Evolutionary conservation across 2,329 filamentous ascomycete species (phyloP), one percentile per base, ranked within the genome.

Genomic region (Pyricularia sp.): DNA sequence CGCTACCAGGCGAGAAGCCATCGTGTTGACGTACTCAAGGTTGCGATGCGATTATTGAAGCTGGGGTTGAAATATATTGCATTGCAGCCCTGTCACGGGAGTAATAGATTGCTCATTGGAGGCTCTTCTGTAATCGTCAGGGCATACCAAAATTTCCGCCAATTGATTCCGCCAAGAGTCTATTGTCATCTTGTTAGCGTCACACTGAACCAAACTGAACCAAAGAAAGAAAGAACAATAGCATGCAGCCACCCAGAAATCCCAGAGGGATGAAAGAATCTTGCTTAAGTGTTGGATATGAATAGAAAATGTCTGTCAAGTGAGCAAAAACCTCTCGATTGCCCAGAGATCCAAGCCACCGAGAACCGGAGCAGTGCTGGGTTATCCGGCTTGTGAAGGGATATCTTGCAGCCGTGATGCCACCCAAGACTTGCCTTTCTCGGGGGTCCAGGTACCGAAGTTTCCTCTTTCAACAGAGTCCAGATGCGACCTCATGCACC

Each of bases 401-500:
- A 28, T 10, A 20, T 26, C 26, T 5, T 30, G 1, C 14, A 30
- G 14, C 59, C 25, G 59, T 28, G 59, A 28, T 63, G 14, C 17
- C 59, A 63, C 59, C 65, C 65, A 67, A 58, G 42, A 17, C 20
- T 23, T 25, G 42, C 7, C 6, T 31, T 64, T 64, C 55, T 63
- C 55, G 67, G 67, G 33, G 59, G 59, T 25, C 17, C 33, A 68
- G 67, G 12, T 61, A 64, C 67, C 67, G 67, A 64, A 17, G 64
- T 68, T 68, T 50, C 67, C 67, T 25, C 59, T 61, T 68, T 36
- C 23, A 17, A 36, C 0, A n/a, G 6, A 26, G 59, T 20, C 12
- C 17, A 26, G 59, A 63, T 63, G 26, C 59, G 10, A 63, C 59
- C 59, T 63, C 12, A 63, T 63, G 59, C 28, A 28, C 59, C 59